A percentile compares a stretch with the other conserved stretches of the same genome.
phyloP scores from a whole-genome alignment of 306 rosid genomes.

The Luffa aegyptiaca region DNA sequence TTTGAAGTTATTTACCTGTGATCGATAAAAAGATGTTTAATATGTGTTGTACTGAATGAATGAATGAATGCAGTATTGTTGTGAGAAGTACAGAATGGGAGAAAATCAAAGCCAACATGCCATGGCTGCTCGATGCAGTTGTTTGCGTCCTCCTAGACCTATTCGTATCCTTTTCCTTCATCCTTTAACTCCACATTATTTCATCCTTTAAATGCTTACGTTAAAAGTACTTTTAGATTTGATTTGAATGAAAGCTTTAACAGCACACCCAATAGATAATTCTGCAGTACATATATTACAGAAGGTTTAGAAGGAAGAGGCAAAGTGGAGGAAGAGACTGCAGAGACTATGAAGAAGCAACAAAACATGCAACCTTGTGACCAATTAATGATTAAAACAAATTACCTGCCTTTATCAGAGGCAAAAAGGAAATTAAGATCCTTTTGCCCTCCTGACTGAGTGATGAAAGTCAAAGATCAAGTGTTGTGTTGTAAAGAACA shows the following conservation, averaged over 20 bases:
- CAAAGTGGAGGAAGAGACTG: conserved; percentile 1
- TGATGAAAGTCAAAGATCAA: neutral
- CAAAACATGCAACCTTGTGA: neutral
- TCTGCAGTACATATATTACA: conserved; percentile 16
- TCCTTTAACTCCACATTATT: neutral
- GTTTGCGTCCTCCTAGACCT: conserved; percentile 78
- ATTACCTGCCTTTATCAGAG: neutral
- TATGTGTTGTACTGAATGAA: neutral
- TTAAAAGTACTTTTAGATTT: too few relatives aligned
- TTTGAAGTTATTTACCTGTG: neutral
- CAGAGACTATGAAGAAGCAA: neutral
- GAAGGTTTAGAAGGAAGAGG: conserved; percentile 4
- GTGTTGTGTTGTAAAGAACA: neutral
- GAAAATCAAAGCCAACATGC: conserved; percentile 69
- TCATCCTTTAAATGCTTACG: neutral
- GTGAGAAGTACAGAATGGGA: conserved; percentile 70
- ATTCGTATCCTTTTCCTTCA: conserved; percentile 61
- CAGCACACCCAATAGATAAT: conserved; percentile 5
- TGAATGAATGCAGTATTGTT: conserved; percentile 46
- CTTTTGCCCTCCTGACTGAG: neutral
- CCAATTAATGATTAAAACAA: neutral
- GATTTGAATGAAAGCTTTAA: neutral
- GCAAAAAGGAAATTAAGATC: too few relatives aligned
- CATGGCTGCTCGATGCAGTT: conserved; percentile 90
- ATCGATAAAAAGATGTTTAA: neutral